Percentiles rank a stretch among this genome's conserved stretches.
phyloP scores from a whole-genome alignment of 176 grass and related monocot genomes.

The Canna indica region DNA sequence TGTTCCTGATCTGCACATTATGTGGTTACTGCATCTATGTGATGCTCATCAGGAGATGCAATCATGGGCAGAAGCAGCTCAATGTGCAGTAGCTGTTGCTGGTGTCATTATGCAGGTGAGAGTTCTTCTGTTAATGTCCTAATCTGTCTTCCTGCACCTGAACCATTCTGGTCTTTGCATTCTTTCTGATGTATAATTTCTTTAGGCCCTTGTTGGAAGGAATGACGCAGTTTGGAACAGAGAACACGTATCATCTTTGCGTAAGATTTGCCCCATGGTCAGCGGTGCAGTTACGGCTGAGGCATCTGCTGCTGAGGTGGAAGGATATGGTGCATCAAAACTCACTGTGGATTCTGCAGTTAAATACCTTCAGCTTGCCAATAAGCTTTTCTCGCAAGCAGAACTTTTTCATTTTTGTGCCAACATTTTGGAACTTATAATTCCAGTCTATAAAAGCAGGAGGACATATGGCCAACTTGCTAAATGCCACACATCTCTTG shows the following conservation, averaged over 20 bases:
- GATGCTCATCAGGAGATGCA: constrained; percentile 99
- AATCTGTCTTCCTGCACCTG: not conserved
- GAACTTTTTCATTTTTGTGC: constrained; percentile 94
- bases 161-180: not conserved
- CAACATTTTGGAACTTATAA: constrained; percentile 91
- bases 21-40: constrained; percentile 97
- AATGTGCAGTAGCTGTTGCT: constrained; percentile 97
- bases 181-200: constrained; percentile 12
- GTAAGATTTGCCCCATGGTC: constrained; percentile 88
- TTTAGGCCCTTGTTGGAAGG: constrained; percentile 92
- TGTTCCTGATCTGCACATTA: constrained; percentile 97
- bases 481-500: constrained; percentile 91
- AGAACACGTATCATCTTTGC: constrained; percentile 71
- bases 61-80: constrained; percentile 97
- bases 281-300: constrained; percentile 67
- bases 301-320: constrained; percentile 85
- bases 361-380: constrained; percentile 94
- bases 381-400: constrained; percentile 87
- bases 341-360: constrained; percentile 87
- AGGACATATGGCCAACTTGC: constrained; percentile 84
- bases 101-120: constrained; percentile 98
- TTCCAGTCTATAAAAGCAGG: constrained; percentile 95
- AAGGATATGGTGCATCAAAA: constrained; percentile 98
- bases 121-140: not conserved
- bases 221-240: constrained; percentile 90